Evolutionary conservation across 345 rosid species (phyloP).

Genomic region (Lepidium aucheri): DNA sequence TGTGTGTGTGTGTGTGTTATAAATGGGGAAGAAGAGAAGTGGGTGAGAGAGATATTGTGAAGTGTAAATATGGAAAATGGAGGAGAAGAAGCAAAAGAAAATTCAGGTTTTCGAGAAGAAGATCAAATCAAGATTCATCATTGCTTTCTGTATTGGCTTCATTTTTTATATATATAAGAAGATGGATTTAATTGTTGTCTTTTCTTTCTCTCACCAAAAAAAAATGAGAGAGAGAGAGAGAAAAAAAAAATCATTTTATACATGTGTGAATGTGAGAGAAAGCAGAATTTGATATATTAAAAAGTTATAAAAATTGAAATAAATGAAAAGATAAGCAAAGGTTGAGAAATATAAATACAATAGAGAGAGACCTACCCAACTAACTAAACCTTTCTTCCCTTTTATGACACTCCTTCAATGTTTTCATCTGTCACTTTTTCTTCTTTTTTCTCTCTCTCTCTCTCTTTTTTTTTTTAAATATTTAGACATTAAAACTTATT

Average conservation of each 20-base stretch:
- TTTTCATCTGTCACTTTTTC: conserved; percentile 65
- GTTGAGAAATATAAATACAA: conserved; percentile 31
- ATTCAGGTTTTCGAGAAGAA: conserved; percentile 24
- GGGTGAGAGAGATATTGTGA: conserved; percentile 46
- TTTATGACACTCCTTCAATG: conserved; percentile 89
- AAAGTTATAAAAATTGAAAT: not conserved
- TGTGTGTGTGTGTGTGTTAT: conserved; percentile 24
- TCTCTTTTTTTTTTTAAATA: conserved; percentile 1
- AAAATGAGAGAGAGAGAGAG: not conserved
- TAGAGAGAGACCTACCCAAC: conserved; percentile 68
- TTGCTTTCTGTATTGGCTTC: conserved; percentile 16
- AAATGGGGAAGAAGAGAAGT: conserved; percentile 46
- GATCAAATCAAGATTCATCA: conserved; percentile 30
- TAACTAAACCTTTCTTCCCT: conserved; percentile 38
- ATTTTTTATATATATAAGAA: not conserved
- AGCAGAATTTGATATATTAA: too few relatives aligned
- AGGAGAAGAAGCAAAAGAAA: conserved; percentile 25
- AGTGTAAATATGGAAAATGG: conserved; percentile 30
- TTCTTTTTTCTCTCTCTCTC: too few relatives aligned
- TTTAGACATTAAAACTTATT: not conserved
- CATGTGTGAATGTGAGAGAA: too few relatives aligned
- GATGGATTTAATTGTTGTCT: conserved; percentile 15
- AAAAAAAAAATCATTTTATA: conserved; percentile 21
- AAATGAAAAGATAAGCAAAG: conserved; percentile 12
- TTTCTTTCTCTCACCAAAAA: not conserved